phyloP scores from a whole-genome alignment of 805 yeast genomes.

The Saccharomyces jurei region DNA sequence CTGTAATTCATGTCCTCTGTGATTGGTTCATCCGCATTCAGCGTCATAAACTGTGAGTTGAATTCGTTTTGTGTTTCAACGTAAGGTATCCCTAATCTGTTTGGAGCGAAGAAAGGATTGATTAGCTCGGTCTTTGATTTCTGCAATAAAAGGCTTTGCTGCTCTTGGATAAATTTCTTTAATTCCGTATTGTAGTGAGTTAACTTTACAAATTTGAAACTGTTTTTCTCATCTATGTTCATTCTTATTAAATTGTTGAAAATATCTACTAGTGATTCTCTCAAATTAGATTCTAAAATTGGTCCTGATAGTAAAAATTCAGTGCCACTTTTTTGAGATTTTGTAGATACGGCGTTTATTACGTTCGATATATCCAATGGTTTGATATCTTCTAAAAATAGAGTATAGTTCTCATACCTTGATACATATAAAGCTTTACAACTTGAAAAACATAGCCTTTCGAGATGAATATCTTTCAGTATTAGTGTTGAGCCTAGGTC shows the following conservation, averaged over 20 bases:
- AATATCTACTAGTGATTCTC: slow-evolving; percentile 3
- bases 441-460: slow-evolving; percentile 15
- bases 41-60: slow-evolving; percentile 7
- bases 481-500: slow-evolving; percentile 3
- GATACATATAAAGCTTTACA: slow-evolving; percentile 12
- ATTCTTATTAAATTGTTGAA: slow-evolving; percentile 15
- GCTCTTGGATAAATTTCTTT: slow-evolving; percentile 8
- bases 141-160: slow-evolving; percentile 1
- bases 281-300: background rate
- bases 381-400: slow-evolving; percentile 9
- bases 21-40: background rate
- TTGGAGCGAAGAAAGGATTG: background rate
- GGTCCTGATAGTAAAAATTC: background rate
- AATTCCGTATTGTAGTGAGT: slow-evolving; percentile 8
- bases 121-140: background rate
- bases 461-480: slow-evolving; percentile 13
- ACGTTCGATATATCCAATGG: slow-evolving; percentile 9
- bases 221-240: slow-evolving; percentile 7
- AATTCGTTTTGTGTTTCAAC: slow-evolving; percentile 10
- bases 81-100: background rate
- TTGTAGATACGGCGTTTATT: background rate
- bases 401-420: slow-evolving; percentile 2
- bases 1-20: background rate
- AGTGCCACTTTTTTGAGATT: background rate
- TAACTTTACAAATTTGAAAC: slow-evolving; percentile 18